These are phyloP conservation scores for Alternaria angustiovoidea DNA, from an alignment of 2,329 filamentous ascomycete genomes.

Conservation along the genomic window DNA sequence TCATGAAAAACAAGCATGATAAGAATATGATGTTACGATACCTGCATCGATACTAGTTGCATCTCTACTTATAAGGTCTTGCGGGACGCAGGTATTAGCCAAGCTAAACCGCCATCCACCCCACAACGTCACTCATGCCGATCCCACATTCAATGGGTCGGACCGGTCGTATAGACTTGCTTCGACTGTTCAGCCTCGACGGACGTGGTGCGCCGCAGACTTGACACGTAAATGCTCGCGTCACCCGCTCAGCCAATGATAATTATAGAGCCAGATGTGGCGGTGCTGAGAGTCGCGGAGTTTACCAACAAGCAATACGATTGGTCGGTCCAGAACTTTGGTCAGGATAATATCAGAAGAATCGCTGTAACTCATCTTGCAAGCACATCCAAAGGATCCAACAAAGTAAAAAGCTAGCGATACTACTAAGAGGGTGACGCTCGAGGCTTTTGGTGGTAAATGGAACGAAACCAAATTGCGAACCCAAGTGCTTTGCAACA, in stretches of 20 bases:
- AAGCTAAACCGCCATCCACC: not conserved
- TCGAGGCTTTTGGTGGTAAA: not conserved
- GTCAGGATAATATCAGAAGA: not conserved
- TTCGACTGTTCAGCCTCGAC: not conserved
- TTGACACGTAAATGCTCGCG: constrained; percentile 6
- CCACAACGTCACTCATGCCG: not conserved
- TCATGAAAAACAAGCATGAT: constrained; percentile 2
- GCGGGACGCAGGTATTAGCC: not conserved
- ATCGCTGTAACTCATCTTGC: not conserved
- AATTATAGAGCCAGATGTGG: constrained; percentile 15
- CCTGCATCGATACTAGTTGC: not conserved
- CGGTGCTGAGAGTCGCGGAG: constrained; percentile 8
- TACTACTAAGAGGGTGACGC: not conserved
- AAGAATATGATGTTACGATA: not conserved
- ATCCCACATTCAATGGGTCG: constrained; percentile 1
- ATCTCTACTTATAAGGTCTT: not conserved
- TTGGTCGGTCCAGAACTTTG: not conserved
- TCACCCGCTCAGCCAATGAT: constrained; percentile 7
- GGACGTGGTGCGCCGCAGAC: constrained; percentile 3
- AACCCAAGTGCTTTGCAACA: not conserved
- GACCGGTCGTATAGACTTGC: not conserved
- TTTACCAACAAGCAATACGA: not conserved
- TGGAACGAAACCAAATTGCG: not conserved
- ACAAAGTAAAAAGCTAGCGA: not conserved
- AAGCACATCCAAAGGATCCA: not conserved